phyloP scores from a whole-genome alignment of 768 basidiomycete genomes.

The Cubamyces lactineus region DNA sequence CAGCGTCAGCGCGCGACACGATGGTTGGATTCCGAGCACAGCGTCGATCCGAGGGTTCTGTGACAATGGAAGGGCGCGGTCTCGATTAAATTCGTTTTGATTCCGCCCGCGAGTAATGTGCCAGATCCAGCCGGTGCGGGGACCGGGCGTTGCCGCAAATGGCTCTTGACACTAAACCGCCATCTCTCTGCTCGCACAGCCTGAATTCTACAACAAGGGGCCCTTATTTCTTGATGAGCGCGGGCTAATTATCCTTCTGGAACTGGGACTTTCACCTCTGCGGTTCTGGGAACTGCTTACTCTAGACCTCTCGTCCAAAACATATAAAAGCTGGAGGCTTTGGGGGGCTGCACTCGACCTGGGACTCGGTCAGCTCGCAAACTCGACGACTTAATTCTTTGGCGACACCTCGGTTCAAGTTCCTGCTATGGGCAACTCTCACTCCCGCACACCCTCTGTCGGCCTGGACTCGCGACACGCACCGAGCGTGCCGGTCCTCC shows the following conservation, averaged over 20 bases:
- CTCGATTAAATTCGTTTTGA: conserved; percentile 10
- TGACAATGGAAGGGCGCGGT: conserved; percentile 14
- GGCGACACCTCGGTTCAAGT: conserved; percentile 18
- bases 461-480: conserved; percentile 21
- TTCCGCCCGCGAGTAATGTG: conserved; percentile 14
- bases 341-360: conserved; percentile 5
- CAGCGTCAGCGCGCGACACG: conserved; percentile 2
- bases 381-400: conserved; percentile 12
- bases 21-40: conserved; percentile 15
- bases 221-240: conserved; percentile 23
- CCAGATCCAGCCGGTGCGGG: conserved; percentile 11
- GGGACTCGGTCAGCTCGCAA: conserved; percentile 16
- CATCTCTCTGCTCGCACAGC: conserved; percentile 25
- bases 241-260: conserved; percentile 21
- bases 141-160: conserved; percentile 20
- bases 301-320: conserved; percentile 17
- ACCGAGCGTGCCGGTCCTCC: conserved; percentile 16
- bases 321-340: conserved; percentile 25
- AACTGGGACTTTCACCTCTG: conserved; percentile 22
- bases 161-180: conserved; percentile 22
- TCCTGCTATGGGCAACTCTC: conserved; percentile 28
- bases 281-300: conserved; percentile 24
- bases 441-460: conserved; percentile 23
- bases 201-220: conserved; percentile 21
- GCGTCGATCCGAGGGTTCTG: conserved; percentile 26